phyloP scores from a whole-genome alignment of 2,329 filamentous ascomycete genomes.

The Dryadomyces sulphureus region DNA sequence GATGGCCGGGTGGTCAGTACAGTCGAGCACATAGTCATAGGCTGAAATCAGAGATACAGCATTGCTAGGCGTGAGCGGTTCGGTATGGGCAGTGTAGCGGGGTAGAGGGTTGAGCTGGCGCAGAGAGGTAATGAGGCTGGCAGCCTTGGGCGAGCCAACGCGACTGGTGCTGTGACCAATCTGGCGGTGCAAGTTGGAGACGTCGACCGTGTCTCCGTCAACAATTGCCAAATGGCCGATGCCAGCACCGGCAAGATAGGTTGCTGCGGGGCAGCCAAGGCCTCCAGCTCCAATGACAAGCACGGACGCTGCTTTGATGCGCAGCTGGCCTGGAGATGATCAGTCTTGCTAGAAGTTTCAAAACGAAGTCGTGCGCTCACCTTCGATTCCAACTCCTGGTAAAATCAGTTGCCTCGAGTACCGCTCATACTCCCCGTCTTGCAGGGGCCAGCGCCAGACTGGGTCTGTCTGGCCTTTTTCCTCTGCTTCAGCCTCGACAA shows the following conservation, averaged over 20 bases:
- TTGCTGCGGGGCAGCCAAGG: constrained; percentile 77
- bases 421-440: constrained; percentile 60
- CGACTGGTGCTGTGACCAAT: constrained; percentile 60
- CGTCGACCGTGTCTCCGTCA: constrained; percentile 78
- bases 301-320: constrained; percentile 53
- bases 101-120: constrained; percentile 55
- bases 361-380: constrained; percentile 22
- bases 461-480: constrained; percentile 1
- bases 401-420: constrained; percentile 90
- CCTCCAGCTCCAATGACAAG: constrained; percentile 80
- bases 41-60: constrained; percentile 48
- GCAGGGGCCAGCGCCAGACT: constrained; percentile 52
- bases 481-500: constrained; percentile 24
- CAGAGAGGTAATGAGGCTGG: constrained; percentile 53
- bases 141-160: constrained; percentile 65
- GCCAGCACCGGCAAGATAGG: constrained; percentile 85
- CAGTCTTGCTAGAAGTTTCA: background rate
- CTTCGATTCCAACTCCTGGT: constrained; percentile 62
- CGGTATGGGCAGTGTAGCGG: constrained; percentile 45
- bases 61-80: constrained; percentile 53
- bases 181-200: constrained; percentile 86
- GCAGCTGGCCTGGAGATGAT: constrained; percentile 50
- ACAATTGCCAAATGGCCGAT: constrained; percentile 71
- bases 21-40: constrained; percentile 84
- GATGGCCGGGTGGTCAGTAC: constrained; percentile 83